Evolutionary conservation across 345 rosid species (phyloP).

Genomic region (Lagerstroemia speciosa): DNA sequence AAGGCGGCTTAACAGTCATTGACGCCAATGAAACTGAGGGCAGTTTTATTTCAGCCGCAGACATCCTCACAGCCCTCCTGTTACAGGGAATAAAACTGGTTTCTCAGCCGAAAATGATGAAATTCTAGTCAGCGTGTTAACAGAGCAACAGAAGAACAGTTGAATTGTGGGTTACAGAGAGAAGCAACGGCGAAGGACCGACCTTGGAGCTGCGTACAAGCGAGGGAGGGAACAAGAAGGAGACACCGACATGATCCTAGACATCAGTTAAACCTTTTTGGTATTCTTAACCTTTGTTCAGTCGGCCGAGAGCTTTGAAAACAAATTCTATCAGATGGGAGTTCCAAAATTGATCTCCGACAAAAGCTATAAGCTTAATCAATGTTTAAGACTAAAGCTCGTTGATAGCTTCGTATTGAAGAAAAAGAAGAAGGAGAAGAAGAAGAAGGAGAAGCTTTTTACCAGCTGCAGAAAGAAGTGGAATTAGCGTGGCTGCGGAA

Average conservation of each 20-base stretch:
- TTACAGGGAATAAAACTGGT: not conserved
- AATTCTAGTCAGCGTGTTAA: not conserved
- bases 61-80: slow-evolving; percentile 45
- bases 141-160: slow-evolving; percentile 4
- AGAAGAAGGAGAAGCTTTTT: too few relatives aligned
- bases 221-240: slow-evolving; percentile 28
- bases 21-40: slow-evolving; percentile 26
- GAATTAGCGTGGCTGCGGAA: too few relatives aligned
- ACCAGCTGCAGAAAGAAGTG: too few relatives aligned
- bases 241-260: slow-evolving; percentile 13
- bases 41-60: slow-evolving; percentile 24
- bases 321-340: not conserved
- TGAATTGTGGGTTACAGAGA: not conserved
- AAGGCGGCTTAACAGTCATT: slow-evolving; percentile 70
- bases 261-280: not conserved
- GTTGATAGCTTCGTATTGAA: too few relatives aligned
- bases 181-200: slow-evolving; percentile 21
- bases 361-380: not conserved
- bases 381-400: not conserved
- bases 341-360: not conserved
- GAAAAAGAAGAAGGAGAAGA: too few relatives aligned
- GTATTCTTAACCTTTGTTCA: too few relatives aligned
- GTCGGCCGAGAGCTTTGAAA: not conserved
- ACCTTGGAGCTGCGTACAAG: slow-evolving; percentile 35
- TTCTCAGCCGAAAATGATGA: not conserved